A percentile compares a stretch with the other conserved stretches of the same genome.
Evolutionary conservation across 768 basidiomycete species (phyloP).

Genomic region (Lepiota brunneoincarnata): DNA sequence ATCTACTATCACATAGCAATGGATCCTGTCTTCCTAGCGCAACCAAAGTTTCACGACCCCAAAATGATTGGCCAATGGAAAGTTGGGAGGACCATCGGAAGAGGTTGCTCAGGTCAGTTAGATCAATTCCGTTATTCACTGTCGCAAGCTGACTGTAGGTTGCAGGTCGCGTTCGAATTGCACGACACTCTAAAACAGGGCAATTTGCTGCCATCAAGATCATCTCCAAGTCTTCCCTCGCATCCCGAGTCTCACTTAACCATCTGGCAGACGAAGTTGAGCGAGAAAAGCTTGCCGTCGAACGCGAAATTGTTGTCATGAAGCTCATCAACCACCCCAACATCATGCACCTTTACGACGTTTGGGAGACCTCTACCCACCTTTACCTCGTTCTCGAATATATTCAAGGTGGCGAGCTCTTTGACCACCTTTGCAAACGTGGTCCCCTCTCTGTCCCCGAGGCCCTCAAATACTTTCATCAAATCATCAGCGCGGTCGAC

Average conservation of each 20-base stretch:
- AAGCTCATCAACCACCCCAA: conserved; percentile 96
- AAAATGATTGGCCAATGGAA: conserved; percentile 82
- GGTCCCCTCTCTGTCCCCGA: conserved; percentile 70
- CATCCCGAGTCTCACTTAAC: conserved; percentile 65
- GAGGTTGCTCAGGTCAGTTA: conserved; percentile 69
- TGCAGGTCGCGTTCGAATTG: conserved; percentile 86
- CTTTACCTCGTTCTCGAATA: conserved; percentile 94
- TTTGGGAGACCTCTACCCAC: conserved; percentile 91
- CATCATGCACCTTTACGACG: conserved; percentile 91
- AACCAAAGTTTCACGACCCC: conserved; percentile 37
- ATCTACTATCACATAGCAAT: conserved; percentile 15
- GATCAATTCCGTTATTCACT: neutral
- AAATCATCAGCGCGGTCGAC: conserved; percentile 88
- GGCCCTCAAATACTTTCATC: conserved; percentile 85
- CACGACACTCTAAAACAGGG: conserved; percentile 82
- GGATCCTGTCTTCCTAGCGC: conserved; percentile 1
- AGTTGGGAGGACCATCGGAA: conserved; percentile 80
- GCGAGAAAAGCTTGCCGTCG: conserved; percentile 74
- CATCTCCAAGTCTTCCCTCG: conserved; percentile 72
- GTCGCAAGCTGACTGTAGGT: neutral
- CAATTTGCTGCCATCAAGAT: conserved; percentile 95
- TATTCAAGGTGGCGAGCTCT: conserved; percentile 91
- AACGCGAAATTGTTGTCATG: conserved; percentile 96
- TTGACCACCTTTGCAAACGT: conserved; percentile 84
- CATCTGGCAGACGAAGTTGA: conserved; percentile 73